Evolutionary conservation across 768 basidiomycete species (phyloP).

Genomic region (Amanita exitialis): DNA sequence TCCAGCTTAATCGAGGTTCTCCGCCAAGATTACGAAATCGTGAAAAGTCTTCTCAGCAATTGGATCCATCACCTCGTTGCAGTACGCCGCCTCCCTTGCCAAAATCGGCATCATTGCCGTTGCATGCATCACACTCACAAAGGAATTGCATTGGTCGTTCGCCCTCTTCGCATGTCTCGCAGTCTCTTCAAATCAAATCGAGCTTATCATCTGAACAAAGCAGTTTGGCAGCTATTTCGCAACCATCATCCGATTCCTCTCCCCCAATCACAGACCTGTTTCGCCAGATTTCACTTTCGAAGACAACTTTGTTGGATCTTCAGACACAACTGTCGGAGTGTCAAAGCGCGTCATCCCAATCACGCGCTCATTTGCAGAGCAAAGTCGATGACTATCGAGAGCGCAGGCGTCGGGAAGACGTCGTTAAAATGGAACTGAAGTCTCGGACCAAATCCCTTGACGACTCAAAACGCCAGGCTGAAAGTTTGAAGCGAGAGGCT

Average conservation of each 20-base stretch:
- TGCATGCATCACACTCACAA: slow-evolving; percentile 50
- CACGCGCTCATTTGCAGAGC: slow-evolving; percentile 54
- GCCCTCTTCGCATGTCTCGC: background rate
- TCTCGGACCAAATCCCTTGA: slow-evolving; percentile 78
- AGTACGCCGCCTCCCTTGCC: slow-evolving; percentile 78
- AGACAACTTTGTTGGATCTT: slow-evolving; percentile 55
- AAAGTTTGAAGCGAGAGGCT: slow-evolving; percentile 70
- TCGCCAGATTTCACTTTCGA: slow-evolving; percentile 58
- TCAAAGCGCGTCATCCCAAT: slow-evolving; percentile 42
- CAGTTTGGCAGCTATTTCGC: background rate
- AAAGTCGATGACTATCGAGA: slow-evolving; percentile 69
- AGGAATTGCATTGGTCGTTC: slow-evolving; percentile 2
- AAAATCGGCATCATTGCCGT: slow-evolving; percentile 69
- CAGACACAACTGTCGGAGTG: slow-evolving; percentile 60
- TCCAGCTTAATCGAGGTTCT: slow-evolving; percentile 24
- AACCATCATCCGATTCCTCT: slow-evolving; percentile 43
- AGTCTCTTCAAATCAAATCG: slow-evolving; percentile 19
- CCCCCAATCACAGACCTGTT: slow-evolving; percentile 67
- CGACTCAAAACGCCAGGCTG: slow-evolving; percentile 77
- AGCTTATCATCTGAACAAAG: slow-evolving; percentile 18
- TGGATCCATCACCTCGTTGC: slow-evolving; percentile 29
- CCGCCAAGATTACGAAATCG: slow-evolving; percentile 51
- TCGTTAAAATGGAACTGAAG: slow-evolving; percentile 67
- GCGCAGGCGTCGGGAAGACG: slow-evolving; percentile 78
- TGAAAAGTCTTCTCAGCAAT: slow-evolving; percentile 39